Percentiles rank a stretch among this genome's conserved stretches.
Conservation (phyloP, 371 early-diverging fungal species). For the Mucor lusitanicus region DNA sequence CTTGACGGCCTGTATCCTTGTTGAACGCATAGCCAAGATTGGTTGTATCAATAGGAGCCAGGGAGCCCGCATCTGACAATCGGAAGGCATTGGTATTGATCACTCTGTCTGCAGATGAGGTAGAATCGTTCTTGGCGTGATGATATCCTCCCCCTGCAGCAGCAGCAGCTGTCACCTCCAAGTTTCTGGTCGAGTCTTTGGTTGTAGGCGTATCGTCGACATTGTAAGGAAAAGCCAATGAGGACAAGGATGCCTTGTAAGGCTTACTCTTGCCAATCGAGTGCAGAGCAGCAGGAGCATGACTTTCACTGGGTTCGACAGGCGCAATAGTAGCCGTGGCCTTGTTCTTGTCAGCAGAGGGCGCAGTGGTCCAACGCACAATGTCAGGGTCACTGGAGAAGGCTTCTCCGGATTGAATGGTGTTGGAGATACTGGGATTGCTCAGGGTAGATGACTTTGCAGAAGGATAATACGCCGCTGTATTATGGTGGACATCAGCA, state of each 20-base stretch:
- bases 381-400: slow-evolving; percentile 41
- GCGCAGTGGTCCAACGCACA: slow-evolving; percentile 36
- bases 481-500: not conserved
- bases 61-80: slow-evolving; percentile 12
- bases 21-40: not conserved
- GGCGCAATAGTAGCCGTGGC: not conserved
- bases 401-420: slow-evolving; percentile 13
- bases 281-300: no score
- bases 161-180: not conserved
- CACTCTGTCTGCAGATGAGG: not conserved
- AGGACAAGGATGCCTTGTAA: slow-evolving; percentile 13
- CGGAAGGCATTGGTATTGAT: slow-evolving; percentile 16
- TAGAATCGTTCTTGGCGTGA: not conserved
- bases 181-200: not conserved
- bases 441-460: not conserved
- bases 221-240: slow-evolving; percentile 1
- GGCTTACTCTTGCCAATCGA: not conserved
- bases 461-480: not conserved
- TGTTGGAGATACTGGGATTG: not conserved
- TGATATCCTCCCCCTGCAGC: not conserved
- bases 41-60: slow-evolving; percentile 17
- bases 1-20: not conserved
- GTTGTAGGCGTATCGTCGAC: not conserved
- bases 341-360: slow-evolving; percentile 4
- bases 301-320: not conserved